phyloP scores from a whole-genome alignment of 2,329 filamentous ascomycete genomes.

The Pyrenophora graminea region DNA sequence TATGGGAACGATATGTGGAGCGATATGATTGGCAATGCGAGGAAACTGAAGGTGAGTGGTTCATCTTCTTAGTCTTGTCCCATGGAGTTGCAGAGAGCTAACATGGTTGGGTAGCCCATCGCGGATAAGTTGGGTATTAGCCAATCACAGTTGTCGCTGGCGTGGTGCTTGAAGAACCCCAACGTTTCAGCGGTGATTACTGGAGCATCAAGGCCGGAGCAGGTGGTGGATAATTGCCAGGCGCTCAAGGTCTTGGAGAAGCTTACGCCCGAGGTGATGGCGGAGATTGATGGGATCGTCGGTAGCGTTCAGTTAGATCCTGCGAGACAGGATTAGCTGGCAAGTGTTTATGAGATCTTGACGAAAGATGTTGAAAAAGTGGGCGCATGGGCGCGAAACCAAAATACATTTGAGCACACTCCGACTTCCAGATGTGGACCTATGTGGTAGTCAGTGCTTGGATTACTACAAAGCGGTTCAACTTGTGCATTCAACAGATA shows the following conservation, averaged over 20 bases:
- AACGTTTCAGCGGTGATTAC: slow-evolving; percentile 40
- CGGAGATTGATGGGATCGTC: slow-evolving; percentile 45
- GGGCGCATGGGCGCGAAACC: no score
- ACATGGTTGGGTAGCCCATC: slow-evolving; percentile 46
- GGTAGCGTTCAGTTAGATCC: slow-evolving; percentile 30
- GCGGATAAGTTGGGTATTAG: slow-evolving; percentile 68
- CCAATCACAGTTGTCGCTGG: slow-evolving; percentile 47
- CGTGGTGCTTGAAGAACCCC: slow-evolving; percentile 45
- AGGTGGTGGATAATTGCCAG: slow-evolving; percentile 45
- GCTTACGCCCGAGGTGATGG: slow-evolving; percentile 52
- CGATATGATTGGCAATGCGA: slow-evolving; percentile 63
- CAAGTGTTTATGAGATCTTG: no score
- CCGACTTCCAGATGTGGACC: no score
- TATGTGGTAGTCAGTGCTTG: no score
- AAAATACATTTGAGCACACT: no score
- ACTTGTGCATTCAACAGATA: no score
- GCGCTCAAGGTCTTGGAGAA: slow-evolving; percentile 51
- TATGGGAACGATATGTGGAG: slow-evolving; percentile 59
- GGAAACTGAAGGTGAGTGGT: slow-evolving; percentile 36
- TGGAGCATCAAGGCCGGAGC: slow-evolving; percentile 36
- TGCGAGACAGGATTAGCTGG: slow-evolving; percentile 25
- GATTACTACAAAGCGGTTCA: no score
- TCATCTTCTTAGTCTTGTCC: neutral
- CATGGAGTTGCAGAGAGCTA: neutral
- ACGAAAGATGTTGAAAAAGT: no score